Evolutionary conservation across 306 rosid species (phyloP).

Genomic region (Quillaja saponaria): DNA sequence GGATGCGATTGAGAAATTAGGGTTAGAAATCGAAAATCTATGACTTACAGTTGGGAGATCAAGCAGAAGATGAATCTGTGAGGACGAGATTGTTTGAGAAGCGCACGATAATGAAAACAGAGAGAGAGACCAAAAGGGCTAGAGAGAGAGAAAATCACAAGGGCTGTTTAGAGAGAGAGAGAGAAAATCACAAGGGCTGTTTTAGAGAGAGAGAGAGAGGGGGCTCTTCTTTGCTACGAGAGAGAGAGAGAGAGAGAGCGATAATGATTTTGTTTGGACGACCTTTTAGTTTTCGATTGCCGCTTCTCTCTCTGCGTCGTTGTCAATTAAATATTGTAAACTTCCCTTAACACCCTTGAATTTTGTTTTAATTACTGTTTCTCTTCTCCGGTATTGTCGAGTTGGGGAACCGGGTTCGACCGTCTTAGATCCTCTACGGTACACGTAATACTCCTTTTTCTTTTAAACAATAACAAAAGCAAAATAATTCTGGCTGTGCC

Average conservation of each 20-base stretch:
- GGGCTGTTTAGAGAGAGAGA: conserved; percentile 20
- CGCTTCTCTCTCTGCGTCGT: conserved; percentile 55
- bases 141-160: conserved; percentile 20
- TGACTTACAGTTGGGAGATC: conserved; percentile 80
- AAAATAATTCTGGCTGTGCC: too few relatives aligned
- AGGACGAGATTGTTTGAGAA: conserved; percentile 69
- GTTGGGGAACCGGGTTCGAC: conserved; percentile 14
- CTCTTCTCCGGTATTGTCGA: conserved; percentile 34
- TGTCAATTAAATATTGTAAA: conserved; percentile 41
- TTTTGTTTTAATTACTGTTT: conserved; percentile 36
- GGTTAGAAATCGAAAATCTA: conserved; percentile 38
- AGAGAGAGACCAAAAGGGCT: conserved; percentile 31
- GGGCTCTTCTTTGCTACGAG: background rate
- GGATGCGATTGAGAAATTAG: conserved; percentile 26
- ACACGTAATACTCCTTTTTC: too few relatives aligned
- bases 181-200: conserved; percentile 49
- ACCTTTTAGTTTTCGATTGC: conserved; percentile 47
- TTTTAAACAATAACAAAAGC: too few relatives aligned
- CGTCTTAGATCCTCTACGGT: conserved; percentile 20
- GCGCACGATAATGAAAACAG: conserved; percentile 49
- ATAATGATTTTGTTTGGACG: conserved; percentile 52
- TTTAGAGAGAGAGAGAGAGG: conserved; percentile 27
- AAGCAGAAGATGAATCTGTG: conserved; percentile 53
- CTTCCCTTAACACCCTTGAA: conserved; percentile 38
- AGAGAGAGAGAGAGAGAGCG: conserved; percentile 37